Percentiles rank a stretch among this genome's conserved stretches.
Conservation (phyloP, 331 rosid genomes). For the Stylosanthes scabra region DNA sequence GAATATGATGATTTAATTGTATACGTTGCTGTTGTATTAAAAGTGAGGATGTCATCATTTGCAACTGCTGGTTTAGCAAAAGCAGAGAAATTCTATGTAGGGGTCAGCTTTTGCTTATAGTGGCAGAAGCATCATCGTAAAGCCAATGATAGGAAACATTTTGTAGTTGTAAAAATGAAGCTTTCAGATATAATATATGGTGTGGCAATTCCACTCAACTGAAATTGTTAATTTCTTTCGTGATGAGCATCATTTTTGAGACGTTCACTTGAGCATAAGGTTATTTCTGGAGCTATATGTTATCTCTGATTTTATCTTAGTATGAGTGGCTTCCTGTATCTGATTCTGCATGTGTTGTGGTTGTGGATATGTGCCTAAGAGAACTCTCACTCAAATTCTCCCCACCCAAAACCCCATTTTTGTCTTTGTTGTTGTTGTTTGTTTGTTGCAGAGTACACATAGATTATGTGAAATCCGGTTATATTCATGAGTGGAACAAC, state of each 20-base stretch:
- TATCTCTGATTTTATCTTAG: slow-evolving; percentile 4
- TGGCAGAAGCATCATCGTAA: slow-evolving; percentile 16
- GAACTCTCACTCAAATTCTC: slow-evolving; percentile 22
- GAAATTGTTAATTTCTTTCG: not conserved
- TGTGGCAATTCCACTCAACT: not conserved
- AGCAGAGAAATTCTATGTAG: slow-evolving; percentile 8
- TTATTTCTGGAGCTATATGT: slow-evolving; percentile 3
- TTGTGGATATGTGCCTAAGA: not conserved
- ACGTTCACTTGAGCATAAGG: slow-evolving; percentile 11
- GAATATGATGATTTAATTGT: slow-evolving; percentile 20
- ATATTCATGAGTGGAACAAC: slow-evolving; percentile 29
- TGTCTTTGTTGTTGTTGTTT: too few species aligned
- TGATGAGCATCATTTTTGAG: slow-evolving; percentile 6
- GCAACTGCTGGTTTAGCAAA: slow-evolving; percentile 13
- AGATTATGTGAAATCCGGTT: slow-evolving; percentile 28
- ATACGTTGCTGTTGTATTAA: slow-evolving; percentile 22
- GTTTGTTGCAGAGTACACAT: slow-evolving; percentile 49
- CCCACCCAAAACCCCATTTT: too few species aligned
- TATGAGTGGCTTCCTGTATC: not conserved
- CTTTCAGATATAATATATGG: slow-evolving; percentile 25
- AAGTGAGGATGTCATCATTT: slow-evolving; percentile 14
- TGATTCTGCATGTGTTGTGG: slow-evolving; percentile 28
- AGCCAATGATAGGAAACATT: slow-evolving; percentile 29
- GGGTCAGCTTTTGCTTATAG: slow-evolving; percentile 19
- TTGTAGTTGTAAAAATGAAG: slow-evolving; percentile 30